Conservation (phyloP, 495 filamentous ascomycete species). For the Annulohypoxylon moriforme region DNA sequence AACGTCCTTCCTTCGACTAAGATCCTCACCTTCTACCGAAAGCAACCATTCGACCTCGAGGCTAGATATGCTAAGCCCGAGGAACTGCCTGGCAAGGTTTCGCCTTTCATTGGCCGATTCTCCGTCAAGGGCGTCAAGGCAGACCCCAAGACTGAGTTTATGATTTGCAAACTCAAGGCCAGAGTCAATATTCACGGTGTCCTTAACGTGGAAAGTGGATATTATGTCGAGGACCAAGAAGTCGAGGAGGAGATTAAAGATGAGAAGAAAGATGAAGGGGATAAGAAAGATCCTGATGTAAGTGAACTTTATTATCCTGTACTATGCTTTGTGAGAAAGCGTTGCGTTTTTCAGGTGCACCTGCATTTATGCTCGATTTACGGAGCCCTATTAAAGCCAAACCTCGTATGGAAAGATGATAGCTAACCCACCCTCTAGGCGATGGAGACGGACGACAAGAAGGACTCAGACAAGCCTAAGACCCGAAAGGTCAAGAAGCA, state of each 20-base stretch:
- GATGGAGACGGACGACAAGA: constrained; percentile 88
- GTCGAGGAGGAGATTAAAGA: constrained; percentile 92
- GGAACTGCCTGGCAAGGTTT: constrained; percentile 86
- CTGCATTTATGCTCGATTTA: neutral
- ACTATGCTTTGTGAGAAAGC: neutral
- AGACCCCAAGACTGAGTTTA: constrained; percentile 89
- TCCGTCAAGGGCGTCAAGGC: constrained; percentile 91
- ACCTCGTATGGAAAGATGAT: neutral
- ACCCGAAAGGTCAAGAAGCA: constrained; percentile 99
- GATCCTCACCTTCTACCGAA: constrained; percentile 99
- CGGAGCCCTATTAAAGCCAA: neutral
- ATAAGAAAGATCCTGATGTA: constrained; percentile 79
- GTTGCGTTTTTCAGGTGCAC: neutral
- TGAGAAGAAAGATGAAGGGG: constrained; percentile 62
- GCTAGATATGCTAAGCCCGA: constrained; percentile 92
- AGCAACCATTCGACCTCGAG: constrained; percentile 96
- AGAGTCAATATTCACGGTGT: constrained; percentile 96
- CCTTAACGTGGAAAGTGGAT: constrained; percentile 95
- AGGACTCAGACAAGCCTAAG: constrained; percentile 84
- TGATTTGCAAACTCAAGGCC: constrained; percentile 99
- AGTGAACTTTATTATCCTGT: constrained; percentile 52
- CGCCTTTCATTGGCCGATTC: constrained; percentile 96
- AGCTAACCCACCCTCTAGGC: constrained; percentile 65
- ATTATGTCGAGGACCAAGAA: constrained; percentile 98
- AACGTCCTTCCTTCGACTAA: constrained; percentile 99